Evolutionary conservation across 306 rosid genomes (phyloP).

Genomic region (Ormosia semicastrata): DNA sequence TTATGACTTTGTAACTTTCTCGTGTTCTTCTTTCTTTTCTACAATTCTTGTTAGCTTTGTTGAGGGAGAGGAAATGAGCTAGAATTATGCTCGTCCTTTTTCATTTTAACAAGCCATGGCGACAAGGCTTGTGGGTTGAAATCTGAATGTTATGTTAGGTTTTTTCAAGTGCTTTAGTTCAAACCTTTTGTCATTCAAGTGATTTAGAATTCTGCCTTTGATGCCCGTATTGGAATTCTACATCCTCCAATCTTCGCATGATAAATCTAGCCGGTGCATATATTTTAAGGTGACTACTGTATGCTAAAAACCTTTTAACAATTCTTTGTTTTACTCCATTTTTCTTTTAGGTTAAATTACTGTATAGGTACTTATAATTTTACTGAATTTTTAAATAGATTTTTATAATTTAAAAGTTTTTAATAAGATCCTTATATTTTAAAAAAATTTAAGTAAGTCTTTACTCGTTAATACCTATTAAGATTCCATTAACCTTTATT

Average conservation of each 20-base stretch:
- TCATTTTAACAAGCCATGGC: conserved; percentile 33
- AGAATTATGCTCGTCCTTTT: conserved; percentile 48
- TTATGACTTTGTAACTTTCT: conserved; percentile 6
- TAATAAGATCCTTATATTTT: too few relatives aligned
- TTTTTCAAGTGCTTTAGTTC: not conserved
- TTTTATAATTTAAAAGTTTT: too few relatives aligned
- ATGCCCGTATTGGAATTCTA: not conserved
- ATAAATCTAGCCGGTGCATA: not conserved
- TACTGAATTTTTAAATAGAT: too few relatives aligned
- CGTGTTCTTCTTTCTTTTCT: not conserved
- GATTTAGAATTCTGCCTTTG: conserved; percentile 15
- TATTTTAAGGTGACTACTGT: not conserved
- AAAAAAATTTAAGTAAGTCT: too few relatives aligned
- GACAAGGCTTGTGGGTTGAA: conserved; percentile 15
- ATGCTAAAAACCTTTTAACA: not conserved
- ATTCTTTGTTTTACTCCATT: not conserved
- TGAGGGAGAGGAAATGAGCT: conserved; percentile 52
- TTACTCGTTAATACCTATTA: too few relatives aligned
- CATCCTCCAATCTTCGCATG: not conserved
- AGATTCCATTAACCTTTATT: too few relatives aligned
- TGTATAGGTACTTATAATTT: too few relatives aligned
- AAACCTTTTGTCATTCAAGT: not conserved
- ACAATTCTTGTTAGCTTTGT: conserved; percentile 22
- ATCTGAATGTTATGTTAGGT: not conserved
- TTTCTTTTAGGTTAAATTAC: too few relatives aligned